phyloP scores from a whole-genome alignment of 305 asterid species.

The Fraxinus xanthoxyloides region DNA sequence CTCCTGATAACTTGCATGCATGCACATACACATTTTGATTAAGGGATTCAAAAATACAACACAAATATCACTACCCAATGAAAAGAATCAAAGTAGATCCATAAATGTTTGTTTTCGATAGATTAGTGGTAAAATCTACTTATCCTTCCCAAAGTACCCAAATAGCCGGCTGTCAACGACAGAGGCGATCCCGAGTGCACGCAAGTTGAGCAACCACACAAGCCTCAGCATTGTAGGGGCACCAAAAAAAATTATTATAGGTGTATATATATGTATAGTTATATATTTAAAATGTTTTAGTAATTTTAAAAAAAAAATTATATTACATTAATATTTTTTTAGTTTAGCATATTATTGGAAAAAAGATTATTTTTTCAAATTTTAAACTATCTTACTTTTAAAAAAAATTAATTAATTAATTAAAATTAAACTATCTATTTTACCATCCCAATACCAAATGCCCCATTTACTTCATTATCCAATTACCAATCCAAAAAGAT shows the following conservation, averaged over 20 bases:
- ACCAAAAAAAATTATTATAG: background rate
- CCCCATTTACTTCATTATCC: background rate
- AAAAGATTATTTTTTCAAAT: too few species aligned
- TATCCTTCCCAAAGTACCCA: background rate
- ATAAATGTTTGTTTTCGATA: background rate
- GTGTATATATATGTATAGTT: background rate
- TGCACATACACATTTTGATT: background rate
- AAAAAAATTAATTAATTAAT: too few species aligned
- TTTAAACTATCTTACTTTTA: too few species aligned
- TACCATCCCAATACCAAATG: background rate
- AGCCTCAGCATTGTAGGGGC: background rate
- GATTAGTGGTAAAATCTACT: background rate
- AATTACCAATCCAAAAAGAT: background rate
- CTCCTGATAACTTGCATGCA: background rate
- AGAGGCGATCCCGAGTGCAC: background rate
- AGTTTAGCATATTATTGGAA: background rate
- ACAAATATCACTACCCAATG: background rate
- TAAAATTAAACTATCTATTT: background rate
- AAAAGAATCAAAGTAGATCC: background rate
- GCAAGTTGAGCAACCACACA: background rate
- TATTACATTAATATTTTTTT: background rate
- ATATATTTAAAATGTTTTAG: background rate
- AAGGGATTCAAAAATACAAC: background rate
- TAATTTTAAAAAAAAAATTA: too few species aligned
- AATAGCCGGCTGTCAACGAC: background rate